These are phyloP conservation scores for Marasmius oreades DNA, from an alignment of 1,284 basidiomycete genomes.

Conservation along the genomic window DNA sequence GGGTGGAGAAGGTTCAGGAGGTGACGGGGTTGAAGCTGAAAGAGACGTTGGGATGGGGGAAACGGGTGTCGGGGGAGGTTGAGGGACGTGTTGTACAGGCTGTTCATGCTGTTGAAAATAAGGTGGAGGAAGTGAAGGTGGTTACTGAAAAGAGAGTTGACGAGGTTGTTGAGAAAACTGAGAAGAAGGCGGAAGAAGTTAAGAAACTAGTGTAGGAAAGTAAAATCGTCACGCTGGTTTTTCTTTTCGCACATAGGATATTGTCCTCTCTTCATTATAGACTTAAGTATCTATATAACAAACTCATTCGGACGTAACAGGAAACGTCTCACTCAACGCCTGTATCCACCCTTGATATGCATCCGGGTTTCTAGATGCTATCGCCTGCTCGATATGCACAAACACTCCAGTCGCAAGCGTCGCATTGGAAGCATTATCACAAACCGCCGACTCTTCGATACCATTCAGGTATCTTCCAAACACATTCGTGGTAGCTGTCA, in stretches of 20 bases:
- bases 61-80: constrained; percentile 12
- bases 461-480: constrained; percentile 40
- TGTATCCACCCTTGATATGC: constrained; percentile 31
- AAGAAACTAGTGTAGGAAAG: not conserved
- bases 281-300: not conserved
- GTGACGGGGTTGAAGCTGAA: constrained; percentile 69
- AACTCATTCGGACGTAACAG: not conserved
- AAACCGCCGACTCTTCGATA: constrained; percentile 27
- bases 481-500: constrained; percentile 42
- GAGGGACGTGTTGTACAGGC: constrained; percentile 19
- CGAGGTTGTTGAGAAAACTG: not conserved
- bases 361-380: constrained; percentile 17
- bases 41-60: constrained; percentile 51
- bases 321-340: constrained; percentile 31
- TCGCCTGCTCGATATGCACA: constrained; percentile 40
- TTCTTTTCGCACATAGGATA: not conserved
- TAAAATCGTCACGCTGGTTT: not conserved
- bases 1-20: constrained; percentile 61
- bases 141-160: constrained; percentile 14
- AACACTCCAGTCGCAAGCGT: constrained; percentile 31
- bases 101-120: constrained; percentile 19
- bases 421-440: constrained; percentile 25
- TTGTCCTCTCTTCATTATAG: not conserved
- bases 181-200: not conserved
- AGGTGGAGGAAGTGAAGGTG: constrained; percentile 19